Percentiles rank a stretch among this genome's conserved stretches.
These are phyloP conservation scores for Camelina hispida DNA, from an alignment of 345 rosid genomes.

Conservation along the genomic window DNA sequence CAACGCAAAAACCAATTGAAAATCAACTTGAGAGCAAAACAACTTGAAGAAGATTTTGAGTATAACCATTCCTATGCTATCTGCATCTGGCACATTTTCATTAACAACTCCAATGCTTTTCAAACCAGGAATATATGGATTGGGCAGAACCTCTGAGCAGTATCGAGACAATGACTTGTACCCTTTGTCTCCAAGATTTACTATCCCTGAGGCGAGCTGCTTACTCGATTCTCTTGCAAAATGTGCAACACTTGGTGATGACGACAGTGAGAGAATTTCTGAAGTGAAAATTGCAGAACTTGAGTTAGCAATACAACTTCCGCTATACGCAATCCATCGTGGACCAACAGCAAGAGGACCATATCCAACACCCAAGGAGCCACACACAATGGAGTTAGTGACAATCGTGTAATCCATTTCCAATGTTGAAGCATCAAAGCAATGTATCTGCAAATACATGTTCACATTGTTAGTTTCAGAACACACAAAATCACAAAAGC, in stretches of 20 bases:
- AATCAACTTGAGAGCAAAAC: slow-evolving; percentile 3
- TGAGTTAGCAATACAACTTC: slow-evolving; percentile 61
- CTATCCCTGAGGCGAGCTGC: slow-evolving; percentile 90
- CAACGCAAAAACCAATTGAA: background rate
- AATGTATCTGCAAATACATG: slow-evolving; percentile 72
- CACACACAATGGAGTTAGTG: slow-evolving; percentile 63
- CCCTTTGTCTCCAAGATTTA: slow-evolving; percentile 84
- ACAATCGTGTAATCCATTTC: slow-evolving; percentile 64
- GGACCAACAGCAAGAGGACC: slow-evolving; percentile 98
- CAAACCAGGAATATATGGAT: slow-evolving; percentile 64
- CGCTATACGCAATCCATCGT: slow-evolving; percentile 96
- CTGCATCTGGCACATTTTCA: slow-evolving; percentile 65
- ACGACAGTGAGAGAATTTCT: slow-evolving; percentile 59
- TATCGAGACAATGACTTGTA: slow-evolving; percentile 70
- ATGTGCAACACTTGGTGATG: slow-evolving; percentile 64
- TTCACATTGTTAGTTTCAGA: slow-evolving; percentile 26
- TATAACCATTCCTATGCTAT: slow-evolving; percentile 83
- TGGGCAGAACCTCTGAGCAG: slow-evolving; percentile 78
- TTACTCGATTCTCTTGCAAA: slow-evolving; percentile 91
- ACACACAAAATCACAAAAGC: slow-evolving; percentile 5
- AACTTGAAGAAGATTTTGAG: slow-evolving; percentile 25
- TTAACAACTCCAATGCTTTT: slow-evolving; percentile 60
- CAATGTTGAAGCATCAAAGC: slow-evolving; percentile 71
- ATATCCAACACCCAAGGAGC: slow-evolving; percentile 71
- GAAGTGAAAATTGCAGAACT: slow-evolving; percentile 64